Evolutionary conservation across 2,329 filamentous ascomycete species (phyloP).

Genomic region (Polytolypa hystricis): DNA sequence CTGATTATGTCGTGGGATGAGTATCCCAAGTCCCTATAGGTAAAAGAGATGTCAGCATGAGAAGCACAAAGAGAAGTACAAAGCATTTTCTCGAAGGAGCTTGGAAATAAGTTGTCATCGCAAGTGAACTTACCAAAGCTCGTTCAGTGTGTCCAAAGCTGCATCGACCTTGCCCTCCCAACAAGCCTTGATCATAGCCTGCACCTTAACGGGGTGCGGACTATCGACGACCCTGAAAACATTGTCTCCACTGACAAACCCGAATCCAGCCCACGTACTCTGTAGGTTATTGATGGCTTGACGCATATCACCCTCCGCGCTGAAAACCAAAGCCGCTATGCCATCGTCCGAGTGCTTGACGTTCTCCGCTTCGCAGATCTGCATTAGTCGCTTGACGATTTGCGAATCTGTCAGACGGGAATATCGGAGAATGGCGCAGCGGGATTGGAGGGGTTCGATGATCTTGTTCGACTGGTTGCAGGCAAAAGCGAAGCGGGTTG

Average conservation of each 20-base stretch:
- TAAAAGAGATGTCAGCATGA: constrained; percentile 6
- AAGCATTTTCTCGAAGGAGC: not conserved
- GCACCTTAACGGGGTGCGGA: constrained; percentile 94
- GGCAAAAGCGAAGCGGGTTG: constrained; percentile 92
- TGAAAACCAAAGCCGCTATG: constrained; percentile 90
- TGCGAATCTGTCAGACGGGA: constrained; percentile 85
- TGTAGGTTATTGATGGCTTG: constrained; percentile 98
- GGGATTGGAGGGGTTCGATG: constrained; percentile 94
- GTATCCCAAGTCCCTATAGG: constrained; percentile 66
- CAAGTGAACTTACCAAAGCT: constrained; percentile 62
- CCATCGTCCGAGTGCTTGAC: constrained; percentile 89
- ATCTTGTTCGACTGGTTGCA: constrained; percentile 99
- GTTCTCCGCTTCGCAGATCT: constrained; percentile 86
- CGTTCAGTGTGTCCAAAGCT: constrained; percentile 73
- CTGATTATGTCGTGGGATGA: constrained; percentile 98
- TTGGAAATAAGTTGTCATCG: not conserved
- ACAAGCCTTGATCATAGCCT: constrained; percentile 96
- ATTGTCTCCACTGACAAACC: constrained; percentile 94
- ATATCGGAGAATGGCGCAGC: constrained; percentile 92
- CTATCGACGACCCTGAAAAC: constrained; percentile 97
- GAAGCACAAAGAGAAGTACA: too few species aligned
- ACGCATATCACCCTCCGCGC: constrained; percentile 94
- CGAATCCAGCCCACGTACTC: constrained; percentile 84
- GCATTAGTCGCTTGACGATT: constrained; percentile 77
- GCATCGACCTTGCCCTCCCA: constrained; percentile 84